phyloP scores from a whole-genome alignment of 768 basidiomycete genomes.

The Clitopilus hobsonii region DNA sequence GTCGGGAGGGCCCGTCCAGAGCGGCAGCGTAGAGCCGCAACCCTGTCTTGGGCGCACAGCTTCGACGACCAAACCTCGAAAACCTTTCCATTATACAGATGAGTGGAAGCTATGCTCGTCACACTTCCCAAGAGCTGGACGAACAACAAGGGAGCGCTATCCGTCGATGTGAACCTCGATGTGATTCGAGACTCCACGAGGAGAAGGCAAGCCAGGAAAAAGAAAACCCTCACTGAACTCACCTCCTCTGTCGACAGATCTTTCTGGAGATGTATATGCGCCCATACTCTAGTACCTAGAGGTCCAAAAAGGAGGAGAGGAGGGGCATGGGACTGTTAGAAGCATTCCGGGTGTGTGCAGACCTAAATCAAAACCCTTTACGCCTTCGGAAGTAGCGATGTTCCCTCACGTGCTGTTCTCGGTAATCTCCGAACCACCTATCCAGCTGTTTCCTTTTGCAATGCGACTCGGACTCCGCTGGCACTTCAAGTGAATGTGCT shows the following conservation, averaged over 20 bases:
- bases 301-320: neutral
- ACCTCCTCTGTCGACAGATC: neutral
- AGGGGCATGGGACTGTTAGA: neutral
- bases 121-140: too few relatives aligned
- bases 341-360: neutral
- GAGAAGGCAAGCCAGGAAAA: neutral
- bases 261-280: neutral
- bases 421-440: constrained; percentile 1
- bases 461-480: neutral
- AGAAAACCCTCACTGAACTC: neutral
- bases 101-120: too few relatives aligned
- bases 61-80: too few relatives aligned
- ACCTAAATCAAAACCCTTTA: neutral
- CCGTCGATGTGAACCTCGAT: neutral
- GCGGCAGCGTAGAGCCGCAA: too few relatives aligned
- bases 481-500: neutral
- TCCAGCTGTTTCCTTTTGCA: neutral
- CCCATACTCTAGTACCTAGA: neutral
- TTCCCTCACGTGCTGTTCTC: neutral
- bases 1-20: too few relatives aligned
- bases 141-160: neutral
- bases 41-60: too few relatives aligned
- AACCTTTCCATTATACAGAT: too few relatives aligned
- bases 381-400: neutral
- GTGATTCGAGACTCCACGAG: neutral